Conservation (phyloP, 345 rosid genomes). For the Brassica carinata region DNA sequence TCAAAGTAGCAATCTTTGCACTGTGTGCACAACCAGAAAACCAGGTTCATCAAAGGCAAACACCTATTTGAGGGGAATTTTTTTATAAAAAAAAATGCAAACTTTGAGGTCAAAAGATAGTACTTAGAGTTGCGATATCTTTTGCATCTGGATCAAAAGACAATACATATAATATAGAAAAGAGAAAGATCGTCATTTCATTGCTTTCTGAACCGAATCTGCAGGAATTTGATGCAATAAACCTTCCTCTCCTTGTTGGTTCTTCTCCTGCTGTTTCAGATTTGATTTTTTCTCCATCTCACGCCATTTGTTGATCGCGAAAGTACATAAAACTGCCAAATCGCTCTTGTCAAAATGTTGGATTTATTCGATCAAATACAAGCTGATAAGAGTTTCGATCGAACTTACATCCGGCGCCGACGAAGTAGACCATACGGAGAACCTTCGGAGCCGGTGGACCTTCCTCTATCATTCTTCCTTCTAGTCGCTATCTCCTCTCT, state of each 20-base stretch:
- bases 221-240: slow-evolving; percentile 37
- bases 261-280: slow-evolving; percentile 44
- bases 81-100: neutral
- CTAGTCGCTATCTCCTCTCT: slow-evolving; percentile 36
- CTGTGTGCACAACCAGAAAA: too few relatives aligned
- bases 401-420: slow-evolving; percentile 76
- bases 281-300: slow-evolving; percentile 60
- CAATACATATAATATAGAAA: neutral
- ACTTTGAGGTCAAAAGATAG: slow-evolving; percentile 14
- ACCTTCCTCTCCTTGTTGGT: slow-evolving; percentile 28
- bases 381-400: neutral
- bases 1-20: too few relatives aligned
- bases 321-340: slow-evolving; percentile 56
- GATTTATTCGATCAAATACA: neutral
- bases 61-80: too few relatives aligned
- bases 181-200: slow-evolving; percentile 42
- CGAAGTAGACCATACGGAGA: slow-evolving; percentile 59
- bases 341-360: neutral
- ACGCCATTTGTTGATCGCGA: slow-evolving; percentile 73
- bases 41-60: too few relatives aligned
- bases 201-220: slow-evolving; percentile 42
- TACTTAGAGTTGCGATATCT: neutral
- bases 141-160: slow-evolving; percentile 18
- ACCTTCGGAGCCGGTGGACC: slow-evolving; percentile 72
- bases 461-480: slow-evolving; percentile 48